Conservation (phyloP, 2,329 filamentous ascomycete species). For the Orbilia blumenaviensis region DNA sequence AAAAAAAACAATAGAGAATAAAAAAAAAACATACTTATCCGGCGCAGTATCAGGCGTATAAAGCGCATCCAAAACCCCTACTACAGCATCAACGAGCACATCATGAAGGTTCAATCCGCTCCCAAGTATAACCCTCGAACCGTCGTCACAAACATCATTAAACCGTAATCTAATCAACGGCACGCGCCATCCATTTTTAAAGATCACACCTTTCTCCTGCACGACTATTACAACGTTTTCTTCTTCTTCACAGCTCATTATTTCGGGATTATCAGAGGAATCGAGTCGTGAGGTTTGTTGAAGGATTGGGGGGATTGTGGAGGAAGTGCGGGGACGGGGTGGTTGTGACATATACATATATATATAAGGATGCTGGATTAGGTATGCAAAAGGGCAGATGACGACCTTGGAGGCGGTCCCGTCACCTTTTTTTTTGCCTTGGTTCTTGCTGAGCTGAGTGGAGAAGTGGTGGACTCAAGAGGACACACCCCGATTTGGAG, state of each 20-base stretch:
- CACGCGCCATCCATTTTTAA: conserved; percentile 22
- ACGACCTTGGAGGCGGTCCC: not conserved
- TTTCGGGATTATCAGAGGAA: conserved; percentile 36
- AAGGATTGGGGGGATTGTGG: conserved; percentile 35
- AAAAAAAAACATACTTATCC: conserved; percentile 48
- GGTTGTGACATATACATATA: conserved; percentile 26
- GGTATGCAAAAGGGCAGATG: too few species aligned
- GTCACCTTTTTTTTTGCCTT: not conserved
- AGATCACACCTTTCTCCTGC: not conserved
- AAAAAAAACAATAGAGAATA: not conserved
- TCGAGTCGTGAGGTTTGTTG: conserved; percentile 36
- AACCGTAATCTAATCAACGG: conserved; percentile 68
- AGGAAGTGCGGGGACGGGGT: conserved; percentile 49
- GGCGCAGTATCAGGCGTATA: conserved; percentile 66
- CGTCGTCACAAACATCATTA: conserved; percentile 69
- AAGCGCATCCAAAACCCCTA: conserved; percentile 75
- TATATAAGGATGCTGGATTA: not conserved
- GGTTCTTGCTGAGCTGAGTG: too few species aligned
- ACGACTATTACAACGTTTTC: conserved; percentile 4
- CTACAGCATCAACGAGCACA: conserved; percentile 71
- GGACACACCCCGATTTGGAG: conserved; percentile 11
- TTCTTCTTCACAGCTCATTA: conserved; percentile 23
- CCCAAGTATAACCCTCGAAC: conserved; percentile 73
- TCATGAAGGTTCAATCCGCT: conserved; percentile 69
- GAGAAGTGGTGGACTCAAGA: not conserved